Percentiles rank a stretch among this genome's conserved stretches.
Evolutionary conservation across 768 basidiomycete genomes (phyloP).

Genomic region (Ramaria rubella): DNA sequence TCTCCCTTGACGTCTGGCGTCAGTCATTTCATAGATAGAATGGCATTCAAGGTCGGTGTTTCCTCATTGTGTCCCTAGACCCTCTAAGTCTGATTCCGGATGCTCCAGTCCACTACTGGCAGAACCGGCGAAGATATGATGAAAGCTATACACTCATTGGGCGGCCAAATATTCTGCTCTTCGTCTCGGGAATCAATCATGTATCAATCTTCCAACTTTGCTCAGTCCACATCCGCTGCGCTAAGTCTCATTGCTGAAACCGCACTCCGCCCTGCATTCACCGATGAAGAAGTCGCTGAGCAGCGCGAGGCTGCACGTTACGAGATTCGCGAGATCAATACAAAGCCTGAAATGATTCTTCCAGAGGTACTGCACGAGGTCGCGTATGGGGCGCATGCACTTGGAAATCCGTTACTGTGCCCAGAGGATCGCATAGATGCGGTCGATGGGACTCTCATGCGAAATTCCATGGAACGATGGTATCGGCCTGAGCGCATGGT

Average conservation of each 20-base stretch:
- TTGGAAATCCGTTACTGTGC: slow-evolving; percentile 90
- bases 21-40: slow-evolving; percentile 87
- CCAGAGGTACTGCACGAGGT: slow-evolving; percentile 86
- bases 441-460: slow-evolving; percentile 57
- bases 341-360: slow-evolving; percentile 89
- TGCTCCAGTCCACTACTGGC: slow-evolving; percentile 58
- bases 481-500: slow-evolving; percentile 94
- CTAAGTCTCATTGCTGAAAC: slow-evolving; percentile 90
- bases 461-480: slow-evolving; percentile 68
- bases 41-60: slow-evolving; percentile 86
- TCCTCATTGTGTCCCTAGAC: not conserved
- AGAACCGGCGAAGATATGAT: slow-evolving; percentile 76
- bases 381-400: slow-evolving; percentile 67
- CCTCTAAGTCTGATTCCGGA: not conserved
- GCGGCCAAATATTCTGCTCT: slow-evolving; percentile 88
- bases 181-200: slow-evolving; percentile 91
- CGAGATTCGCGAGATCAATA: slow-evolving; percentile 79
- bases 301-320: slow-evolving; percentile 86
- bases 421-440: slow-evolving; percentile 72
- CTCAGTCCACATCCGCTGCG: slow-evolving; percentile 72
- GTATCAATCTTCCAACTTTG: slow-evolving; percentile 96
- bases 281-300: slow-evolving; percentile 69
- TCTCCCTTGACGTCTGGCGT: slow-evolving; percentile 63
- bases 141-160: slow-evolving; percentile 70
- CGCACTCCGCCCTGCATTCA: slow-evolving; percentile 69